Evolutionary conservation across 202 grass and related monocot species (phyloP).

Genomic region (Schoenoplectus tabernaemontani): DNA sequence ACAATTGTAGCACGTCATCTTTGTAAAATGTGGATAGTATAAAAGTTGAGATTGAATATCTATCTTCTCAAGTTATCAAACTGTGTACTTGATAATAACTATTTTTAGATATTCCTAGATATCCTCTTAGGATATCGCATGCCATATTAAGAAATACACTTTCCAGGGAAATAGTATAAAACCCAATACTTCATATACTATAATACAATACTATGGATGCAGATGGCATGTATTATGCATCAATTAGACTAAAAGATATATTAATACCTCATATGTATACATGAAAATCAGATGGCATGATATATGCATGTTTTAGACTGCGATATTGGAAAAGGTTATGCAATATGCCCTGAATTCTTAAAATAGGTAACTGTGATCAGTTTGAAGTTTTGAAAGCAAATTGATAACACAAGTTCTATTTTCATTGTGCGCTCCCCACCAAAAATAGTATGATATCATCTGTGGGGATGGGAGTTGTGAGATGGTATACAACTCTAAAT

Average conservation of each 20-base stretch:
- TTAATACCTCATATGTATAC: too few relatives aligned
- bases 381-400: background rate
- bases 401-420: background rate
- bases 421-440: constrained; percentile 31
- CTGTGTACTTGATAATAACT: background rate
- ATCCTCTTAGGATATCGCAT: background rate
- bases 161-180: too few relatives aligned
- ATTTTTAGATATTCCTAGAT: background rate
- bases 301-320: background rate
- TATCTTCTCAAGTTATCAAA: background rate
- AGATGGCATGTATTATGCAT: too few relatives aligned
- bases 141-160: background rate
- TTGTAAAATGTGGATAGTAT: background rate
- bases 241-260: too few relatives aligned
- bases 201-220: too few relatives aligned
- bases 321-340: background rate
- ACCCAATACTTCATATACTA: background rate
- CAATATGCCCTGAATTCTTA: background rate
- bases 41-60: background rate
- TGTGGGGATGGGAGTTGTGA: background rate
- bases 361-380: background rate
- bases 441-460: constrained; percentile 4
- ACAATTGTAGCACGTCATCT: background rate
- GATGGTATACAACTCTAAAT: background rate
- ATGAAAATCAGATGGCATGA: background rate